Conservation (phyloP, 1,284 basidiomycete genomes). For the Ustilago bromivora region DNA sequence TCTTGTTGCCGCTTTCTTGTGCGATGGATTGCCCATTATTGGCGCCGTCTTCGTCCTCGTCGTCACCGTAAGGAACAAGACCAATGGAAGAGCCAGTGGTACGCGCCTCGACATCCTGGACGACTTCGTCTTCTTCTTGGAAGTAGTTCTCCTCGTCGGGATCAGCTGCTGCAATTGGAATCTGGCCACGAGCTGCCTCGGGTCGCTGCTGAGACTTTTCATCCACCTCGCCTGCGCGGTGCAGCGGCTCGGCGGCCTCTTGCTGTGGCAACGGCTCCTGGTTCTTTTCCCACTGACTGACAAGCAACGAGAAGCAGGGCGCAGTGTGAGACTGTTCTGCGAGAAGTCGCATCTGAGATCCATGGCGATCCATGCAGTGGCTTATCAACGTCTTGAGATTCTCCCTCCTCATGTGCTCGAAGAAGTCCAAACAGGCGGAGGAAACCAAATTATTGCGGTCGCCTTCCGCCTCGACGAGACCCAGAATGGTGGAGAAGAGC, state of each 20-base stretch:
- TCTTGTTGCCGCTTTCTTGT: constrained; percentile 15
- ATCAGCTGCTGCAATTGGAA: constrained; percentile 74
- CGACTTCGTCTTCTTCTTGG: constrained; percentile 82
- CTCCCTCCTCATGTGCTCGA: constrained; percentile 82
- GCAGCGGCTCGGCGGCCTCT: constrained; percentile 12
- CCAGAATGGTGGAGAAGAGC: constrained; percentile 83
- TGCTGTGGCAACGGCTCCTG: constrained; percentile 73
- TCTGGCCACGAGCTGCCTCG: constrained; percentile 55
- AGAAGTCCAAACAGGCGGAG: constrained; percentile 93
- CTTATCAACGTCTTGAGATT: constrained; percentile 86
- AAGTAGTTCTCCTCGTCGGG: constrained; percentile 87
- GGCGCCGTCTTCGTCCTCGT: constrained; percentile 14
- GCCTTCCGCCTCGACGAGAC: constrained; percentile 83
- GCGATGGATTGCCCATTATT: constrained; percentile 6
- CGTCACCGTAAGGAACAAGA: constrained; percentile 77
- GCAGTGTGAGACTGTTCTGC: constrained; percentile 77
- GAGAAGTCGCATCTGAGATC: constrained; percentile 77
- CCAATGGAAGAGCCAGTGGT: constrained; percentile 74
- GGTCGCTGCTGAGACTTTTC: constrained; percentile 32
- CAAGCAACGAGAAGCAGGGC: constrained; percentile 79
- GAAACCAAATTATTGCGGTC: constrained; percentile 89
- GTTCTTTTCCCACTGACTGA: constrained; percentile 89
- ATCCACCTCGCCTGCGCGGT: constrained; percentile 16
- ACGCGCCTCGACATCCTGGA: constrained; percentile 63
- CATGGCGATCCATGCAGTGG: constrained; percentile 84